phyloP scores from a whole-genome alignment of 148 eudicot species.

The Diospyros kaki region DNA sequence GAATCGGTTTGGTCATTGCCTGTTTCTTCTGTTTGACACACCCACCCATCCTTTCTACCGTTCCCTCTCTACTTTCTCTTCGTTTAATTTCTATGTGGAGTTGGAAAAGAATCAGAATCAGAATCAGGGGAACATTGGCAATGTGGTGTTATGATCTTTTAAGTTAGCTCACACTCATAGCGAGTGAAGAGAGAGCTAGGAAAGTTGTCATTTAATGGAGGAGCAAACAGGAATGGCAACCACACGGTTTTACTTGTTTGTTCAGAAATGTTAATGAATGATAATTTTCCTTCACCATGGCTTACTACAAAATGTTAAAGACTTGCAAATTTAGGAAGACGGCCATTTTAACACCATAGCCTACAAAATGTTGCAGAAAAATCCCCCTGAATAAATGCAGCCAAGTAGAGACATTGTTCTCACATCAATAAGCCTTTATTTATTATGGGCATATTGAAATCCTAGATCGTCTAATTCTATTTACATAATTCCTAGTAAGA shows the following conservation, averaged over 20 bases:
- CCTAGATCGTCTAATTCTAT: too few relatives aligned
- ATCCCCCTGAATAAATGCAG: too few relatives aligned
- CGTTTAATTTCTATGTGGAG: conserved; percentile 8
- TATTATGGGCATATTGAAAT: too few relatives aligned
- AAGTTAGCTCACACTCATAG: not conserved
- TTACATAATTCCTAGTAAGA: too few relatives aligned
- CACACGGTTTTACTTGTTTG: conserved; percentile 7
- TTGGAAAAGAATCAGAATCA: not conserved
- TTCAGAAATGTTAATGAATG: conserved; percentile 9
- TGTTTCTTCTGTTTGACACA: not conserved
- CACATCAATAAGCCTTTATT: too few relatives aligned
- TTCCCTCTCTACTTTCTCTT: not conserved
- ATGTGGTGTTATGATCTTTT: conserved; percentile 13
- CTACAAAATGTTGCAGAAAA: too few relatives aligned
- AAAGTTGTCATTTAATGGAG: conserved; percentile 9
- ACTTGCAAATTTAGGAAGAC: too few relatives aligned
- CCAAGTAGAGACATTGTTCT: too few relatives aligned
- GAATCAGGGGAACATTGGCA: conserved; percentile 12
- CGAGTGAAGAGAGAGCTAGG: not conserved
- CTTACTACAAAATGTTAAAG: too few relatives aligned
- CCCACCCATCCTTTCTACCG: not conserved
- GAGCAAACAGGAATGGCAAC: conserved; percentile 14
- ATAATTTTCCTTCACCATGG: not conserved
- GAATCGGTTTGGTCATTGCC: conserved; percentile 9
- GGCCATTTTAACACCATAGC: too few relatives aligned